These are phyloP conservation scores for Hypoxylon rickii DNA, from an alignment of 495 filamentous ascomycete species.

Conservation along the genomic window DNA sequence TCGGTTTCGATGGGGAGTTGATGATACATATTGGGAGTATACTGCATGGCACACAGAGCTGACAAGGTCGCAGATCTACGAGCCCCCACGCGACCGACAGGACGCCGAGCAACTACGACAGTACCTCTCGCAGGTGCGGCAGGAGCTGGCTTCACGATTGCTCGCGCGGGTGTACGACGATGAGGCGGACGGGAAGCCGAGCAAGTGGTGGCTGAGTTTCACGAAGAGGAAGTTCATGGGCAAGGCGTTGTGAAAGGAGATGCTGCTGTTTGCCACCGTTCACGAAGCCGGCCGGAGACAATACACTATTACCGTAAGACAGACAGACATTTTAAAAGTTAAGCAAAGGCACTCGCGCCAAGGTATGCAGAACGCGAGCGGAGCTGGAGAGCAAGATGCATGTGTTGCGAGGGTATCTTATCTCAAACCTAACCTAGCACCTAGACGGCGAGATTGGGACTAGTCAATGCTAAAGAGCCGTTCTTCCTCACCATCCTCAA, in stretches of 20 bases:
- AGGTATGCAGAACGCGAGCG: too few species aligned
- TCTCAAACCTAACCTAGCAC: conserved; percentile 7
- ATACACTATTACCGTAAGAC: not conserved
- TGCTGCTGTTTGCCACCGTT: too few species aligned
- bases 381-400: too few species aligned
- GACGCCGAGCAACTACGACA: conserved; percentile 84
- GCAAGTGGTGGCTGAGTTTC: conserved; percentile 99
- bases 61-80: conserved; percentile 53
- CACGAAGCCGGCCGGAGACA: conserved; percentile 2
- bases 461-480: conserved; percentile 19
- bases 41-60: too few species aligned
- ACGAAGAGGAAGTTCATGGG: conserved; percentile 99
- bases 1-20: too few species aligned
- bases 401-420: conserved; percentile 28
- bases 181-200: conserved; percentile 73
- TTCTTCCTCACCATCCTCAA: not conserved
- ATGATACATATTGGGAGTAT: too few species aligned
- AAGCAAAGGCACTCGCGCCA: conserved; percentile 1
- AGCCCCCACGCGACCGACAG: conserved; percentile 77
- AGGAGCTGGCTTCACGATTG: conserved; percentile 83
- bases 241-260: conserved; percentile 81
- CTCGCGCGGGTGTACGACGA: conserved; percentile 86
- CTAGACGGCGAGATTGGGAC: conserved; percentile 9
- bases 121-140: conserved; percentile 89
- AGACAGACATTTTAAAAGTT: not conserved